Base-by-base conservation (phyloP, 176 grass and related monocot species). In the Panicum miliaceum region DNA sequence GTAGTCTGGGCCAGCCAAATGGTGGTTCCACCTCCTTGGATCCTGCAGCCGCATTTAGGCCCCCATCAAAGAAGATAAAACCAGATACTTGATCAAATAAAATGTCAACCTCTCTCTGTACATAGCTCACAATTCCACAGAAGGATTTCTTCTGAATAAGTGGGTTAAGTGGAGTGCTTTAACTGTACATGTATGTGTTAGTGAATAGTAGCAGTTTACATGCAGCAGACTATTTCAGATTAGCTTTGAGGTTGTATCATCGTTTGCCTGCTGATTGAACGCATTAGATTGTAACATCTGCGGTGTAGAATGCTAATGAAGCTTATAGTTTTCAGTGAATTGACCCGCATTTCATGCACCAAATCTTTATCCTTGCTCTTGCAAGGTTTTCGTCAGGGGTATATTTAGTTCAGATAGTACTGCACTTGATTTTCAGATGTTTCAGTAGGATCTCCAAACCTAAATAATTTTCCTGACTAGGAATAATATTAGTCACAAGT, bases 1-100 rank as follows among this genome's bases (percentile, higher is more conserved):
- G 91, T 59, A 89, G 83, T 89, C 84, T 99, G 50, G 88, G 78
- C 50, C 90, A 85, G 84, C 83, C 83, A 82, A 96, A 99, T 23
- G 86, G 83, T 78, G 79, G 81, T 79, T 89, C 88, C 70, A 67
- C 77, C 69, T 87, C 93, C 45, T 85, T 90, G 4, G 88, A 93
- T 68, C 76, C 67, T 73, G 22, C 78, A 38, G 82, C 60, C 75
- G 71, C 87, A 81, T 90, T 80, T 74, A 91, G 90, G 58, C 80
- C 87, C 41, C 75, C 86, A 34, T 58, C 92, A 63, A 99, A 94
- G 78, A 87, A 83, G 53, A 86, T 84, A 43, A 83, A 92, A 64
- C 75, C 82, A 76, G 85, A 98, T 20, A 50, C 79, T 77, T 83
- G 60, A 92, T 61, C 8, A 71, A 63, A 78, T 87, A 89, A 88